phyloP scores from a whole-genome alignment of 495 filamentous ascomycete genomes.

The Podospora fimiseda region DNA sequence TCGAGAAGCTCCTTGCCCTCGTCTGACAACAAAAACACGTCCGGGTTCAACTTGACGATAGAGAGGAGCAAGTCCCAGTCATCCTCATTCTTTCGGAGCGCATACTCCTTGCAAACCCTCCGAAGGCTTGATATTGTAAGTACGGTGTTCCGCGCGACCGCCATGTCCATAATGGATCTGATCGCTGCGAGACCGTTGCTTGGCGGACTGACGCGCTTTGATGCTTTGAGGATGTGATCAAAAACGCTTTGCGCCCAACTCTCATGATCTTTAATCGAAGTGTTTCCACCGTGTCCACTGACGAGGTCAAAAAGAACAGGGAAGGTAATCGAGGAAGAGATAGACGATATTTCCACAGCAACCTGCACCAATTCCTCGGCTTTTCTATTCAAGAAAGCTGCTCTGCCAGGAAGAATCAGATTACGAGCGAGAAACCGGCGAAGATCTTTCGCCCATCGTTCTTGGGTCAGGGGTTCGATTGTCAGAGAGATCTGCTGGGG shows the following conservation, averaged over 20 bases:
- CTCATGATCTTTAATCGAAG: constrained; percentile 49
- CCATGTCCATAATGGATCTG: constrained; percentile 34
- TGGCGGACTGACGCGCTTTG: constrained; percentile 11
- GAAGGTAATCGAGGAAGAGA: constrained; percentile 29
- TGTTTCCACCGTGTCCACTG: constrained; percentile 48
- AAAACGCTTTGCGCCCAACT: constrained; percentile 65
- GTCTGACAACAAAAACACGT: constrained; percentile 53
- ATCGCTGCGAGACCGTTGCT: constrained; percentile 22
- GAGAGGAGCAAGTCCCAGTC: constrained; percentile 59
- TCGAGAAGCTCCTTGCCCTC: constrained; percentile 30
- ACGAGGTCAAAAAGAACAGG: constrained; percentile 54
- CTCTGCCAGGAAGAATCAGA: constrained; percentile 61
- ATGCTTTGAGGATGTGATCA: constrained; percentile 36
- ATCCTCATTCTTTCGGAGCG: constrained; percentile 29
- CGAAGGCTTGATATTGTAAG: constrained; percentile 30
- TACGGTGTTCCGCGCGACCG: constrained; percentile 21
- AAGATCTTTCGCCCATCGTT: constrained; percentile 38
- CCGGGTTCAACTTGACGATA: constrained; percentile 58
- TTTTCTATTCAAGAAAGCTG: constrained; percentile 44
- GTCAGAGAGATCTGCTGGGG: constrained; percentile 4
- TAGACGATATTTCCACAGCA: constrained; percentile 27
- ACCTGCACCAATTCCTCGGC: constrained; percentile 29
- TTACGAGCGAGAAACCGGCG: constrained; percentile 62
- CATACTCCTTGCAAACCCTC: constrained; percentile 35
- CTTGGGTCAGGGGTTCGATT: constrained; percentile 13